Conservation (phyloP, 108 stramenopile genomes). For the Poteriospumella lacustris region DNA sequence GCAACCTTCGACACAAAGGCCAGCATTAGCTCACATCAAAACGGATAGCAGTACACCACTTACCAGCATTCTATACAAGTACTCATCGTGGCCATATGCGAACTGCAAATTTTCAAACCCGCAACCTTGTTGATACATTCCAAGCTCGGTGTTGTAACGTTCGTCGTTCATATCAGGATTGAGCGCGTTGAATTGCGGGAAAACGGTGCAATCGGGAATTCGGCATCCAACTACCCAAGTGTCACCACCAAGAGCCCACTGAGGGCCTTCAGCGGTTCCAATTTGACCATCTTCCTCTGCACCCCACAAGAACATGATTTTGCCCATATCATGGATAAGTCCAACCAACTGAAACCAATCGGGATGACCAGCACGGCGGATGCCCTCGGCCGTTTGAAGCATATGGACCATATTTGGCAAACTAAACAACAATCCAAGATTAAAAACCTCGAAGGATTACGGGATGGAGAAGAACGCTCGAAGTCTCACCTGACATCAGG, state of each 20-base stretch:
- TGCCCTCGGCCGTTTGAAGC: conserved; percentile 71
- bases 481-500: too few relatives aligned
- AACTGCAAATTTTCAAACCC: conserved; percentile 62
- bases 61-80: conserved; percentile 76
- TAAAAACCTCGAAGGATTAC: too few relatives aligned
- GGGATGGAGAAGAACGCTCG: too few relatives aligned
- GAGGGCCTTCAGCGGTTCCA: conserved; percentile 62
- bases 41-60: too few relatives aligned
- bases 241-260: conserved; percentile 75
- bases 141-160: conserved; percentile 55
- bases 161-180: conserved; percentile 67
- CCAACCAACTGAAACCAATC: conserved; percentile 71
- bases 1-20: too few relatives aligned
- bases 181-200: conserved; percentile 63
- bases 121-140: conserved; percentile 64
- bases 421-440: too few relatives aligned
- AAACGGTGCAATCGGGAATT: conserved; percentile 58
- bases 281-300: conserved; percentile 61
- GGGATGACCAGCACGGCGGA: conserved; percentile 64
- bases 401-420: conserved; percentile 67
- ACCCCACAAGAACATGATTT: conserved; percentile 75
- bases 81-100: conserved; percentile 74
- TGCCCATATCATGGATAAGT: conserved; percentile 73
- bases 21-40: not conserved
- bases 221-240: conserved; percentile 68